Percentiles rank a stretch among this genome's conserved stretches.
Evolutionary conservation across 1,284 basidiomycete genomes (phyloP).

Genomic region (Chalciporus piperatoides): DNA sequence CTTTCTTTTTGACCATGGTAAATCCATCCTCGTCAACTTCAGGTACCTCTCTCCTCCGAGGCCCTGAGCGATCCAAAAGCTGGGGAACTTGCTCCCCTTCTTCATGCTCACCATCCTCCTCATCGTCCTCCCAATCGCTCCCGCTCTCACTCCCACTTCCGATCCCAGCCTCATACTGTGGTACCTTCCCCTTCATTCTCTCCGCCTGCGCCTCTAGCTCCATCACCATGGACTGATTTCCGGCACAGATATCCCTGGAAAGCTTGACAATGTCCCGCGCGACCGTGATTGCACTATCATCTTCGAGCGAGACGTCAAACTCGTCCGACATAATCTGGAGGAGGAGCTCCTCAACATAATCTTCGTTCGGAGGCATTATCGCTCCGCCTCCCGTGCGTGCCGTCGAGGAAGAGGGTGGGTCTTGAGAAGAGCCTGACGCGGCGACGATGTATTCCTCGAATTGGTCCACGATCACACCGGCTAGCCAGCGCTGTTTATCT

Average conservation of each 20-base stretch:
- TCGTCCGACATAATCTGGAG: slow-evolving; percentile 81
- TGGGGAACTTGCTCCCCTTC: slow-evolving; percentile 18
- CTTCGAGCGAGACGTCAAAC: slow-evolving; percentile 79
- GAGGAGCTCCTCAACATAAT: slow-evolving; percentile 75
- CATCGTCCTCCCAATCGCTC: slow-evolving; percentile 38
- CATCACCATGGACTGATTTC: slow-evolving; percentile 44
- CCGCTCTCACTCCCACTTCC: slow-evolving; percentile 42
- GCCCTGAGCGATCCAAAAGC: slow-evolving; percentile 19
- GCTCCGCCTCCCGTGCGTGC: slow-evolving; percentile 17
- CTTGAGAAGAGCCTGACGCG: slow-evolving; percentile 7
- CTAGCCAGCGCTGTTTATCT: slow-evolving; percentile 75
- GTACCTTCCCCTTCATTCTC: slow-evolving; percentile 54
- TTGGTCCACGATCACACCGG: slow-evolving; percentile 76
- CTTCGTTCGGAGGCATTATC: slow-evolving; percentile 56
- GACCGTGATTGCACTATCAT: slow-evolving; percentile 70
- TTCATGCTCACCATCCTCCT: slow-evolving; percentile 1
- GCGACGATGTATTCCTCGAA: slow-evolving; percentile 56
- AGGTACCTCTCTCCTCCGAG: slow-evolving; percentile 46
- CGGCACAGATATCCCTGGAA: slow-evolving; percentile 50
- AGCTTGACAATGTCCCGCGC: slow-evolving; percentile 67
- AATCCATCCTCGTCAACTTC: slow-evolving; percentile 88
- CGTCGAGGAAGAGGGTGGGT: not conserved
- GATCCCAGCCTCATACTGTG: slow-evolving; percentile 44
- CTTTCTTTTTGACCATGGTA: slow-evolving; percentile 66
- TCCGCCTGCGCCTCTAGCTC: slow-evolving; percentile 64